Conservation (phyloP, 495 filamentous ascomycete species). For the Cenococcum geophilum region DNA sequence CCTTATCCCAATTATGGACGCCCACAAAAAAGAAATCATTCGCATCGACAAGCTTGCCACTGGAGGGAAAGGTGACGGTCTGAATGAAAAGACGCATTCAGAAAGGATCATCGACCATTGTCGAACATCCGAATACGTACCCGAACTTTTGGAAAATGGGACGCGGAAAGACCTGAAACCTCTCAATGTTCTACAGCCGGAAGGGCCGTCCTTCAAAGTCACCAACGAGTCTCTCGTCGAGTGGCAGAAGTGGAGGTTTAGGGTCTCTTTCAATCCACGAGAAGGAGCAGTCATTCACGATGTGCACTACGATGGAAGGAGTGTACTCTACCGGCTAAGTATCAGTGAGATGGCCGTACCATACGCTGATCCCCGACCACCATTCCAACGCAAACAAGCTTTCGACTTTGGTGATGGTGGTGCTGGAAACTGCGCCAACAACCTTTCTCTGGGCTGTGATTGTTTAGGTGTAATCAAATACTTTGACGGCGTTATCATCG, state of each 20-base stretch:
- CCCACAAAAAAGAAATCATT: conserved; percentile 46
- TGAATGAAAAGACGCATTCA: conserved; percentile 38
- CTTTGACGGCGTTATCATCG: conserved; percentile 27
- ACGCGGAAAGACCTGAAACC: conserved; percentile 27
- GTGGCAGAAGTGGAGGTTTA: conserved; percentile 41
- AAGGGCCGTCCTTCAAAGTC: conserved; percentile 34
- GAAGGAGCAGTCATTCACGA: conserved; percentile 40
- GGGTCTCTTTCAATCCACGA: conserved; percentile 37
- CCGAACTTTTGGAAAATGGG: conserved; percentile 45
- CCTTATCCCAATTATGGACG: conserved; percentile 51
- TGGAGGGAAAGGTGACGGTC: conserved; percentile 43
- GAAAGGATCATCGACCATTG: conserved; percentile 44
- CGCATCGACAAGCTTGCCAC: conserved; percentile 51
- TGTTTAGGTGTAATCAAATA: conserved; percentile 37
- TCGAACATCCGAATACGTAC: conserved; percentile 47
- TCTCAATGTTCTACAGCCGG: conserved; percentile 33
- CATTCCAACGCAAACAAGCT: conserved; percentile 37
- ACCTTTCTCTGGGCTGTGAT: conserved; percentile 36
- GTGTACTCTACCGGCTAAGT: conserved; percentile 61
- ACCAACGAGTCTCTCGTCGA: conserved; percentile 29
- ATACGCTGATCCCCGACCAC: conserved; percentile 38
- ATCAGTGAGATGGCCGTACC: conserved; percentile 73
- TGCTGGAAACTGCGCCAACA: conserved; percentile 34
- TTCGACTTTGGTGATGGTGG: conserved; percentile 39
- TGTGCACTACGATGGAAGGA: conserved; percentile 61